A percentile compares a stretch with the other conserved stretches of the same genome.
phyloP scores from a whole-genome alignment of 2,329 filamentous ascomycete genomes.

The Cladophialophora exuberans region DNA sequence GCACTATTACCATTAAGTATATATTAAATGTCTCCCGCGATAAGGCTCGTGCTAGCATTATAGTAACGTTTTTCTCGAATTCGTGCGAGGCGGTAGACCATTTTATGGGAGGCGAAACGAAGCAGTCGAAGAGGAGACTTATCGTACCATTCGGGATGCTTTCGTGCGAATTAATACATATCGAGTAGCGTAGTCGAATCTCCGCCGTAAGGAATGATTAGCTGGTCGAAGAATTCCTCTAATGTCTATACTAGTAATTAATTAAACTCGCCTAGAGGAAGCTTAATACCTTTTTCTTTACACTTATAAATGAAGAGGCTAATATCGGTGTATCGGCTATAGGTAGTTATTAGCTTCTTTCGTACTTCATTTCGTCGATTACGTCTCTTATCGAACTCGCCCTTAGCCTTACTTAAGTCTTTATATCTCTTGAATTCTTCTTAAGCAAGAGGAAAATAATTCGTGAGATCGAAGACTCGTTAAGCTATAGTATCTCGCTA shows the following conservation, averaged over 20 bases:
- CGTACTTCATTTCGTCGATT: neutral
- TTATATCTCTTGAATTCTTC: neutral
- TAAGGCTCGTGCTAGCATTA: neutral
- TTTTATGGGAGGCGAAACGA: neutral
- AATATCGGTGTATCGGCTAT: neutral
- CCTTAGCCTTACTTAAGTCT: neutral
- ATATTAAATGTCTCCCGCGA: neutral
- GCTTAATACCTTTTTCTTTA: neutral
- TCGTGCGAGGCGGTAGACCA: neutral
- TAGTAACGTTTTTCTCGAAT: neutral
- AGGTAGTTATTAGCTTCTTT: neutral
- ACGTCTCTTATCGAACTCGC: neutral
- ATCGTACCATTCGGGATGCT: neutral
- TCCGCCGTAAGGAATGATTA: neutral
- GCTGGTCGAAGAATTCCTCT: neutral
- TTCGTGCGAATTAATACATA: neutral
- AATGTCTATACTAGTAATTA: neutral
- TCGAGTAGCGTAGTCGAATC: neutral
- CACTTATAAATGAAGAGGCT: too few species aligned
- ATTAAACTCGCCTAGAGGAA: neutral
- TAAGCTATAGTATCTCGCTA: neutral
- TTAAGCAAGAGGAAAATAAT: neutral
- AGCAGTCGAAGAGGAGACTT: neutral
- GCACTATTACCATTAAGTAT: neutral
- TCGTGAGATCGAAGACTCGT: neutral